Percentiles rank a stretch among this genome's conserved stretches.
phyloP scores from a whole-genome alignment of 225 moss, liverwort and hornwort species.

The Straminergon stramineum region DNA sequence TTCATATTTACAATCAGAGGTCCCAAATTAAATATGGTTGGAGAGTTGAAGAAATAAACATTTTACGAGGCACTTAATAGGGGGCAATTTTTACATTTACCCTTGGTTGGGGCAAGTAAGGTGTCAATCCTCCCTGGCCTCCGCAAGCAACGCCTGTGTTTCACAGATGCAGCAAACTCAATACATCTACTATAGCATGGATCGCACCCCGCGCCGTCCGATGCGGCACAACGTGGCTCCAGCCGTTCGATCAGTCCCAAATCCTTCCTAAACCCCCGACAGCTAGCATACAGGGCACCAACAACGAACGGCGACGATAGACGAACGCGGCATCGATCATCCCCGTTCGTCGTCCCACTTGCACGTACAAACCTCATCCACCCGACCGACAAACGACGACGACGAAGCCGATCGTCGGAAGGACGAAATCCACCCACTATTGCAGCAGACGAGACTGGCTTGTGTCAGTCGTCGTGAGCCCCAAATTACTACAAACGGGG shows the following conservation, averaged over 20 bases:
- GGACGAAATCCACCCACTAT: neutral
- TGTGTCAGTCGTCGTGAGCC: neutral
- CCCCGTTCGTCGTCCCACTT: neutral
- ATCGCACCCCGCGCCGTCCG: neutral
- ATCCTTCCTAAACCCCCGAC: neutral
- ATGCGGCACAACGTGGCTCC: slow-evolving; percentile 7
- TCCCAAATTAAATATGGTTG: too few species aligned
- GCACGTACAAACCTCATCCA: neutral
- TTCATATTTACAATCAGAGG: neutral
- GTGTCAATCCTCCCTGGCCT: too few species aligned
- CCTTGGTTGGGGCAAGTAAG: neutral
- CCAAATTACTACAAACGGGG: neutral
- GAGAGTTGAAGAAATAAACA: too few species aligned
- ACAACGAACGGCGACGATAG: neutral
- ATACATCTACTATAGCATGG: neutral
- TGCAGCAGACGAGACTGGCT: neutral
- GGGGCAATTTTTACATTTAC: neutral
- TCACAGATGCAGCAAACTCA: neutral
- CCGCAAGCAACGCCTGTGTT: neutral
- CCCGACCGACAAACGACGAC: neutral
- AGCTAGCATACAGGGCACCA: neutral
- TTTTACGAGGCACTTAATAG: neutral
- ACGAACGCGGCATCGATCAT: neutral
- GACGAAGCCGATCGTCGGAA: neutral
- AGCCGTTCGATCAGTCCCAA: slow-evolving; percentile 10